A percentile compares a stretch with the other conserved stretches of the same genome.
Conservation (phyloP, 2,329 filamentous ascomycete genomes). For the Aspergillus sojae region DNA sequence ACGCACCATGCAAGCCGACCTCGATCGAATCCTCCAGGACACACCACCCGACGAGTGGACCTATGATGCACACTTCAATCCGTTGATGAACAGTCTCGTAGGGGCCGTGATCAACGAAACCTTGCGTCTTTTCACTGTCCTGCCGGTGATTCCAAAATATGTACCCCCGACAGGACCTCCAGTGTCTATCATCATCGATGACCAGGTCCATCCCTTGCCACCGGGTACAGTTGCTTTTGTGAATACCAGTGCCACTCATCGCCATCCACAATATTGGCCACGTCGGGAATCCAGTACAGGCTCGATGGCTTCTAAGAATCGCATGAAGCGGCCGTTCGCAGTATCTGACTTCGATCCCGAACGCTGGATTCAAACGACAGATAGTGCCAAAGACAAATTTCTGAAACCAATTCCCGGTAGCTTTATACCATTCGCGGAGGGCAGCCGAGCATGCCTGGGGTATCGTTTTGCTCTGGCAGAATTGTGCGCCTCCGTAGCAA, state of each 20-base stretch:
- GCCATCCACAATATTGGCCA: conserved; percentile 9
- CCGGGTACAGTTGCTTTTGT: too few species aligned
- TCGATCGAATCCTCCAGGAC: conserved; percentile 3
- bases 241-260: background rate
- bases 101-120: conserved; percentile 5
- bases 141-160: conserved; percentile 7
- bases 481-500: conserved; percentile 2
- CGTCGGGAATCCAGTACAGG: background rate
- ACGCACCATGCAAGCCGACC: background rate
- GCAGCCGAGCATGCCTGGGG: conserved; percentile 1
- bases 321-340: too few species aligned
- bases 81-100: background rate
- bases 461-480: conserved; percentile 1
- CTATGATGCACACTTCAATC: conserved; percentile 1
- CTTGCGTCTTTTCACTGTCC: conserved; percentile 3
- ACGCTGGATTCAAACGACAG: too few species aligned
- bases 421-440: conserved; percentile 7
- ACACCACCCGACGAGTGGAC: background rate
- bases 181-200: background rate
- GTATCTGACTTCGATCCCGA: too few species aligned
- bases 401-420: background rate
- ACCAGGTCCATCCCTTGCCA: background rate
- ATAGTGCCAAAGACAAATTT: too few species aligned
- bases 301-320: background rate
- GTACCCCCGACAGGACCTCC: background rate